Conservation (phyloP, 202 grass and related monocot species). For the Musa balbisiana region DNA sequence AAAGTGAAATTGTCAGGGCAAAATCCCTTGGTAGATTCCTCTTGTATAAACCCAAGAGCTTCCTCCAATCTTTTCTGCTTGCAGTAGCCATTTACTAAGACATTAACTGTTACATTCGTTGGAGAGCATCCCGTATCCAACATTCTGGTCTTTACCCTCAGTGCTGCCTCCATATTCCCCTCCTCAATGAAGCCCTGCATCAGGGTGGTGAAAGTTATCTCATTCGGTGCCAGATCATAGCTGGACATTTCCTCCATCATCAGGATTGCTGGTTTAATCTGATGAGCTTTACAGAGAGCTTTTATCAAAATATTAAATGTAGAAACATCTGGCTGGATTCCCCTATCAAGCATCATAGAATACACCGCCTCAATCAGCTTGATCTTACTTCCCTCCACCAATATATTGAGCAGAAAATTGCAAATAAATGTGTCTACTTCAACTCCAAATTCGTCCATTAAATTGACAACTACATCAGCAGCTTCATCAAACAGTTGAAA, state of each 20-base stretch:
- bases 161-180: constrained; percentile 61
- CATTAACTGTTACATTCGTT: constrained; percentile 50
- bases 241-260: constrained; percentile 74
- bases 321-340: constrained; percentile 34
- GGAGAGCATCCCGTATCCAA: constrained; percentile 39
- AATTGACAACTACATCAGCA: constrained; percentile 55
- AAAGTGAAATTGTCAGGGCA: constrained; percentile 54
- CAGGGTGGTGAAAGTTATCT: constrained; percentile 53
- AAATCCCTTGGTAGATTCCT: constrained; percentile 55
- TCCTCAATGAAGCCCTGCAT: constrained; percentile 79
- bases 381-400: constrained; percentile 52
- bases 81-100: constrained; percentile 71
- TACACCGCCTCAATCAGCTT: constrained; percentile 64
- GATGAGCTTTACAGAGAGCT: constrained; percentile 51
- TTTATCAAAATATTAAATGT: constrained; percentile 64
- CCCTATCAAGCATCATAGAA: constrained; percentile 38
- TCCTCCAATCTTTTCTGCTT: constrained; percentile 53
- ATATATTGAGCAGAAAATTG: constrained; percentile 57
- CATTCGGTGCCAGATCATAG: constrained; percentile 31
- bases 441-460: constrained; percentile 39
- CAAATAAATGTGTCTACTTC: constrained; percentile 36
- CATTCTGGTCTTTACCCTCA: constrained; percentile 61
- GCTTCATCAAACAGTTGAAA: constrained; percentile 50
- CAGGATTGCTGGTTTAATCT: constrained; percentile 43
- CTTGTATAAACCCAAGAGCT: constrained; percentile 52